Base-by-base conservation (phyloP, 1,139 yeast genomes). In the Candida albicans region DNA sequence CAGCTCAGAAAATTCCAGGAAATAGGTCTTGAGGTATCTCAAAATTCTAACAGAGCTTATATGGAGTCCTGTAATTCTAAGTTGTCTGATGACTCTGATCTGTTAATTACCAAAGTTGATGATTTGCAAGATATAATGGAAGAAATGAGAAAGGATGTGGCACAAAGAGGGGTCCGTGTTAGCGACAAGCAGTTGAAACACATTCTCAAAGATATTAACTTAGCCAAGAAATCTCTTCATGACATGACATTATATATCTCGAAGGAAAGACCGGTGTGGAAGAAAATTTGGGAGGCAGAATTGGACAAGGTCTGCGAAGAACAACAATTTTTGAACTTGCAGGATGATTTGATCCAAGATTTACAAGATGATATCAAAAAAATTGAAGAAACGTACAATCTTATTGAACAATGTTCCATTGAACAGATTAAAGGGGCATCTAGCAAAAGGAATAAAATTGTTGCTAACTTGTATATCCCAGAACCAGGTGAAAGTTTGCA, bases 81-180 rank as follows among this genome's bases (percentile, higher is more conserved):
- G 53, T 73, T 93, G 22, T 86, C 95, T 1, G 82, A 79, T 41
- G 91, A 87, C 22, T 84, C 95, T 7, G 96, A 89, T 58, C 58
- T 62, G 1, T 66, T 93, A 18, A 72, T 95, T 37, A 84, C 95
- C 0, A 80, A 77, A 50, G 95, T 91, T 3, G 99, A 95, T 59
- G 97, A 90, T 55, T 69, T 95, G 31, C 97, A 91, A 59, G 99
- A 95, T 64, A 64, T 87, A 6, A 87, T 95, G 64, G 99, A 95
- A 58, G 90, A 90, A 1, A 70, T 93, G 47, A 75, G 97, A 47
- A 84, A 89, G 53, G 99, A 91, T 64, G 96, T 93, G 10, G 96
- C 96, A 0, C 88, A 84, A 49, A 77, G 97, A 51, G 96, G 97
- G 14, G 95, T 90, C 0, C 78, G 91, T 37, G 91, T 96, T 11